Base-by-base conservation (phyloP, 176 grass and related monocot species). In the Oryza glaberrima region DNA sequence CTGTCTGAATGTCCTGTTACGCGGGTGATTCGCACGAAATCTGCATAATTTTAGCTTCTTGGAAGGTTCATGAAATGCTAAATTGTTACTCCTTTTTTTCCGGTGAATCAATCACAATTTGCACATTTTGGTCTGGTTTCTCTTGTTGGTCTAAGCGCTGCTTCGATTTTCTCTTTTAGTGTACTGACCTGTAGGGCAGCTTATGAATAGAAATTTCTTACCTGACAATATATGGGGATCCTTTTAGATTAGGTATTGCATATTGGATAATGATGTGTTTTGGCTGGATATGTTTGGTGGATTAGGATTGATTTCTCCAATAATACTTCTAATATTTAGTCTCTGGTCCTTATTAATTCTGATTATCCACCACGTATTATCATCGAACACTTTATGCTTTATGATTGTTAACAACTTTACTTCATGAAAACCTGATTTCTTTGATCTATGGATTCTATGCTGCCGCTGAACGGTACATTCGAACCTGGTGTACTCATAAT, bases 241-340 rank as follows among this genome's bases (percentile, higher is more conserved):
- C 69, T 79, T 22, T 22, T 84, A 69, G 61, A 81, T 75, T 74
- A 56, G 25, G 20, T 69, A 54, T 60, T 58, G 6, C n/a, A 81
- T 67, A 38, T 44, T 65, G 65, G 82, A 81, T 85, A 43, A 69
- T 77, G 71, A 44, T 85, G 58, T 32, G 75, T 85, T 73, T 71
- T 10, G 64, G 64, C 38, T 58, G 73, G 63, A 32, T 76, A 65
- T 70, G 12, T 68, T 76, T 76, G 65, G 70, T 76, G 51, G 72
- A 81, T 81, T 44, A 61, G 34, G 77, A 77, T 85, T 77, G 30
- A 19, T 85, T 65, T 77, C 45, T 65, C 35, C 7, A 28, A 7
- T 80, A 32, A 54, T 71, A 70, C 73, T 87, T 82, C 36, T 49
- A 64, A 45, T 81, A 43, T 58, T 22, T 26, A 81, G 44, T 52